Percentiles rank a stretch among this genome's conserved stretches.
Evolutionary conservation across 768 basidiomycete genomes (phyloP).

Genomic region (Rubroboletus satanas): DNA sequence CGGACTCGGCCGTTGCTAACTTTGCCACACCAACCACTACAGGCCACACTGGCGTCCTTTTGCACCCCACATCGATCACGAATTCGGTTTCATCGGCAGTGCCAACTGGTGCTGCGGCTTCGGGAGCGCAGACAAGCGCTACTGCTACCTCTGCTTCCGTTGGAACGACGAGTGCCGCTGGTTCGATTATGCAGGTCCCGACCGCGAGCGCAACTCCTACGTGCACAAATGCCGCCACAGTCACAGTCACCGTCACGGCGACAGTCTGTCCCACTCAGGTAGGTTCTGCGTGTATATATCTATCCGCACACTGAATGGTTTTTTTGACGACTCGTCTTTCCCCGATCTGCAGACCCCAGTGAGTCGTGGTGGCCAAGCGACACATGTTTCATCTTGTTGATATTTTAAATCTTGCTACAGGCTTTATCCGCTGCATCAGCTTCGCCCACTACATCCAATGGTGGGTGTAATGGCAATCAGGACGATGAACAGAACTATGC

Average conservation of each 20-base stretch:
- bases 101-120: not conserved
- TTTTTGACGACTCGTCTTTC: not conserved
- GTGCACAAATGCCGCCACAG: not conserved
- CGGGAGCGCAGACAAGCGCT: not conserved
- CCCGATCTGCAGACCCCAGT: not conserved
- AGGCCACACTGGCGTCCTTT: not conserved
- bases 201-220: not conserved
- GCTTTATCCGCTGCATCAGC: not conserved
- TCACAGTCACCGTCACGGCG: slow-evolving; percentile 20
- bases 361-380: not conserved
- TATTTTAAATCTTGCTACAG: not conserved
- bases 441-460: not conserved
- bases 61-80: not conserved
- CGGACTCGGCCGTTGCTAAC: not conserved
- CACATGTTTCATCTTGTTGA: not conserved
- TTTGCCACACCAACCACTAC: not conserved
- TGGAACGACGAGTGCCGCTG: not conserved
- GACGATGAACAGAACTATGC: not conserved
- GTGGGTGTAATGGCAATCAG: not conserved
- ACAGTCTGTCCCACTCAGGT: slow-evolving; percentile 15
- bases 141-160: not conserved
- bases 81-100: not conserved
- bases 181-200: not conserved
- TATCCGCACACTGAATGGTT: not conserved
- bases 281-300: not conserved